Percentiles rank a stretch among this genome's conserved stretches.
phyloP scores from a whole-genome alignment of 2,329 filamentous ascomycete genomes.

The Colletotrichum lentis region DNA sequence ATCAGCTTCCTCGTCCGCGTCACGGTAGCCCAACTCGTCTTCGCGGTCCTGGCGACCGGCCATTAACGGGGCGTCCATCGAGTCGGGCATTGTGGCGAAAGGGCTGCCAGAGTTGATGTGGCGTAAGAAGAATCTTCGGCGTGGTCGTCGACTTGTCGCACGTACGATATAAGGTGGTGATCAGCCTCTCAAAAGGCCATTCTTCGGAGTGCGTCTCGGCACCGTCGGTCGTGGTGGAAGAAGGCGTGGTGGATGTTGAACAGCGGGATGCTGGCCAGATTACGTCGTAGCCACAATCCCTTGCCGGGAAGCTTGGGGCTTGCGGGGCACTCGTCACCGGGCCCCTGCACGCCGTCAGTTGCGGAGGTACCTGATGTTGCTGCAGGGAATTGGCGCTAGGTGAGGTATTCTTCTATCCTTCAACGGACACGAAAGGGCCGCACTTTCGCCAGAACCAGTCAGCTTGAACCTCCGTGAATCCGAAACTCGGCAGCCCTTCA shows the following conservation, averaged over 20 bases:
- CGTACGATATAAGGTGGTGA: slow-evolving; percentile 9
- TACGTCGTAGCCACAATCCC: slow-evolving; percentile 34
- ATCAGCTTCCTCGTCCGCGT: slow-evolving; percentile 43
- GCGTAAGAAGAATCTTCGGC: background rate
- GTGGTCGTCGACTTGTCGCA: slow-evolving; percentile 13
- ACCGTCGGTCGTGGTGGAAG: slow-evolving; percentile 29
- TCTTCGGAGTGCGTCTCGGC: slow-evolving; percentile 21
- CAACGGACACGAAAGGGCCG: background rate
- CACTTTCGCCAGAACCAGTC: slow-evolving; percentile 26
- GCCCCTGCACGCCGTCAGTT: slow-evolving; percentile 25
- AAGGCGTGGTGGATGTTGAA: slow-evolving; percentile 4
- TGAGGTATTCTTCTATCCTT: slow-evolving; percentile 25
- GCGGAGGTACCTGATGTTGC: background rate
- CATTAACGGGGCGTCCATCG: slow-evolving; percentile 36
- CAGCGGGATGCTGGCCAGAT: slow-evolving; percentile 35
- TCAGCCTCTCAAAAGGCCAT: slow-evolving; percentile 32
- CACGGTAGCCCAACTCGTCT: slow-evolving; percentile 40
- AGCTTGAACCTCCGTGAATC: slow-evolving; percentile 30
- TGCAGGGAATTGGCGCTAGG: background rate
- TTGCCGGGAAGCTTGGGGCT: slow-evolving; percentile 30
- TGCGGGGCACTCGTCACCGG: slow-evolving; percentile 32
- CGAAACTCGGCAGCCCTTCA: slow-evolving; percentile 36
- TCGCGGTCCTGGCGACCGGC: slow-evolving; percentile 43
- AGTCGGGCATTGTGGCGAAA: slow-evolving; percentile 32
- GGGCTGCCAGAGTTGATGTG: slow-evolving; percentile 3